Evolutionary conservation across 495 filamentous ascomycete species (phyloP).

Genomic region (Paragyromitra xinjiangensis): DNA sequence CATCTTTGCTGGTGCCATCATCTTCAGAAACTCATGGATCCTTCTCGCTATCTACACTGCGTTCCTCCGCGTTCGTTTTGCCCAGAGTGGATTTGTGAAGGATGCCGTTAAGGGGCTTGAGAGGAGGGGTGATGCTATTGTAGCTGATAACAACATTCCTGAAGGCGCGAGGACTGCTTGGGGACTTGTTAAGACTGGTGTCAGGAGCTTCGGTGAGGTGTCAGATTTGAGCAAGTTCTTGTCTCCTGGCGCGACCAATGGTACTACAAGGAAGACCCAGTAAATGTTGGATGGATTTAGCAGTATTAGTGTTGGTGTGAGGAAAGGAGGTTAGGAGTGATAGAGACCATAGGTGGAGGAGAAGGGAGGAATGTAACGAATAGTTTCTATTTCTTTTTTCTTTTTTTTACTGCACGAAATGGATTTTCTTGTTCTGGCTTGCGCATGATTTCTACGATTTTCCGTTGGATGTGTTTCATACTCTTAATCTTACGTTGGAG

Average conservation of each 20-base stretch:
- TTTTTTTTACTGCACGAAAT: conserved; percentile 27
- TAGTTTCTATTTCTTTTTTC: conserved; percentile 36
- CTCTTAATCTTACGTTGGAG: conserved; percentile 24
- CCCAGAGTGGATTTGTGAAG: conserved; percentile 92
- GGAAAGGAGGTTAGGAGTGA: neutral
- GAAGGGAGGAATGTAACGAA: conserved; percentile 33
- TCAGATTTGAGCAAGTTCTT: conserved; percentile 80
- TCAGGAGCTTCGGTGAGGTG: conserved; percentile 75
- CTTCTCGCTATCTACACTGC: conserved; percentile 82
- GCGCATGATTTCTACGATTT: conserved; percentile 35
- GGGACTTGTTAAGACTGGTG: conserved; percentile 78
- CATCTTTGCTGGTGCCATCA: conserved; percentile 76
- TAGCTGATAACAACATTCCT: conserved; percentile 86
- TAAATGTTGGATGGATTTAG: conserved; percentile 24
- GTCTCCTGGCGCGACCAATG: conserved; percentile 57
- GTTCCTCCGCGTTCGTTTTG: conserved; percentile 89
- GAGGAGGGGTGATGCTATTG: conserved; percentile 77
- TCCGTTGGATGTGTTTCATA: conserved; percentile 29
- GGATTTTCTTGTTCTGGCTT: conserved; percentile 41
- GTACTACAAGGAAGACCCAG: conserved; percentile 43
- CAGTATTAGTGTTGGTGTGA: conserved; percentile 1
- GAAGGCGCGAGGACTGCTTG: conserved; percentile 83
- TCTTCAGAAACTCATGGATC: conserved; percentile 93
- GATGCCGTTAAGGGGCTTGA: conserved; percentile 76
- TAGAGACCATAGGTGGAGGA: conserved; percentile 12